phyloP scores from a whole-genome alignment of 148 eudicot species.

The Talinum fruticosum region DNA sequence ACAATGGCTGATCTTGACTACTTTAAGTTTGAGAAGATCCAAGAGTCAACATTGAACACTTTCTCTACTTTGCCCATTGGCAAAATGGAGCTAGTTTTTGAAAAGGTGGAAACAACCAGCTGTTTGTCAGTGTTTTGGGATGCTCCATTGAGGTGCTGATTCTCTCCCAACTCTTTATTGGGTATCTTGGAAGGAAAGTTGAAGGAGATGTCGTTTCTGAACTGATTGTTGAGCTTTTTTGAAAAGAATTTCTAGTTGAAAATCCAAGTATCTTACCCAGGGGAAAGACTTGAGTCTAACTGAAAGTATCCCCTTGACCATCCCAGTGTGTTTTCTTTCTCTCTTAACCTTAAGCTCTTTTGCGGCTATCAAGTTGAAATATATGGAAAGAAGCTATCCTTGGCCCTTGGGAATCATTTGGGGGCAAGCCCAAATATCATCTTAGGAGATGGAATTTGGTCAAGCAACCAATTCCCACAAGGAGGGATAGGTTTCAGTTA shows the following conservation, averaged over 20 bases:
- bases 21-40: neutral
- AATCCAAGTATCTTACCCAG: neutral
- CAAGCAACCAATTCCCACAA: too few species aligned
- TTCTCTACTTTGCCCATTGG: neutral
- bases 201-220: neutral
- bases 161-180: neutral
- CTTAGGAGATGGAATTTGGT: too few species aligned
- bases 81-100: too few species aligned
- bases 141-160: neutral
- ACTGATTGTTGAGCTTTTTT: neutral
- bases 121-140: neutral
- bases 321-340: too few species aligned
- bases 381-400: too few species aligned
- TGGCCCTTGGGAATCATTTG: too few species aligned
- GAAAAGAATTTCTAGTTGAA: neutral
- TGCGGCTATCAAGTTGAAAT: too few species aligned
- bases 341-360: too few species aligned
- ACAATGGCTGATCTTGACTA: neutral
- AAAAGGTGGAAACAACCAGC: neutral
- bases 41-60: neutral
- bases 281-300: neutral
- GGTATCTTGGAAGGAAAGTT: neutral
- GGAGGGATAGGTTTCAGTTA: too few species aligned
- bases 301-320: too few species aligned
- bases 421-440: too few species aligned